phyloP scores from a whole-genome alignment of 495 filamentous ascomycete species.

The Hypoxylon subgilvum region DNA sequence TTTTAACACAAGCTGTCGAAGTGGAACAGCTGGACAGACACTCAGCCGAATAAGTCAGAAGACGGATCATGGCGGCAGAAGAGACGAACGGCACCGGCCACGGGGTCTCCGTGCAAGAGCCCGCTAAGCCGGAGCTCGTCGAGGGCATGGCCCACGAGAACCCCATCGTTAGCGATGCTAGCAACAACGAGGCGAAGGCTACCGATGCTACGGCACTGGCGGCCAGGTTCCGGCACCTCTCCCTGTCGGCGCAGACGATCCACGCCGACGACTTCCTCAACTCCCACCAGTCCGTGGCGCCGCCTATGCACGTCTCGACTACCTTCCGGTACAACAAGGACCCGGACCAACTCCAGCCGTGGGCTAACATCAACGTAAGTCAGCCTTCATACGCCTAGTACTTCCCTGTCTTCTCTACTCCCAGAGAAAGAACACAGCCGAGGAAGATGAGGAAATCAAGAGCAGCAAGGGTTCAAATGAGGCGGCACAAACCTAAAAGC shows the following conservation, averaged over 20 bases:
- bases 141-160: slow-evolving; percentile 31
- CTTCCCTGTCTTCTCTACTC: background rate
- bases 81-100: slow-evolving; percentile 4
- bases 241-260: slow-evolving; percentile 73
- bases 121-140: slow-evolving; percentile 27
- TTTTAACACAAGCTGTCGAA: no score
- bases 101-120: slow-evolving; percentile 22
- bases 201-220: slow-evolving; percentile 16
- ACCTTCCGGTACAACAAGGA: slow-evolving; percentile 81
- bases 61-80: slow-evolving; percentile 27
- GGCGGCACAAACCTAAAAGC: background rate
- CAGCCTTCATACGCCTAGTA: background rate
- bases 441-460: background rate
- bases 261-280: slow-evolving; percentile 86
- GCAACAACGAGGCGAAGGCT: background rate
- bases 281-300: slow-evolving; percentile 75
- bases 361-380: slow-evolving; percentile 53
- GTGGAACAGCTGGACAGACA: background rate
- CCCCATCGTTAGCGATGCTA: slow-evolving; percentile 11
- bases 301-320: slow-evolving; percentile 83
- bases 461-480: background rate
- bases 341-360: slow-evolving; percentile 65
- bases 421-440: no score
- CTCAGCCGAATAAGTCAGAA: background rate
- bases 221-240: slow-evolving; percentile 45